Evolutionary conservation across 73 alveolate genomes (phyloP).

Genomic region (Paramecium biaurelia): DNA sequence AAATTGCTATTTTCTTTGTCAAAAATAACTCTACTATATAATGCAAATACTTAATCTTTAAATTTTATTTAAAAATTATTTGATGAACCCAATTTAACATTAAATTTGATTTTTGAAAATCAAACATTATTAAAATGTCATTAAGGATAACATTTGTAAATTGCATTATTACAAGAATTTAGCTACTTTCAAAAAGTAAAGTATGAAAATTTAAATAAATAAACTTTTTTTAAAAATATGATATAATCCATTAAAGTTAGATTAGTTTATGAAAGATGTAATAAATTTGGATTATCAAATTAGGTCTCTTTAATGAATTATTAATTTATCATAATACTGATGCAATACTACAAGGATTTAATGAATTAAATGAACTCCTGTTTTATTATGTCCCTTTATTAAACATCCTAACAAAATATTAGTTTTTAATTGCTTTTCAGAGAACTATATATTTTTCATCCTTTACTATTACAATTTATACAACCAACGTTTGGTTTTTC

Average conservation of each 20-base stretch:
- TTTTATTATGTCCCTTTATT: background rate
- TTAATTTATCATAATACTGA: background rate
- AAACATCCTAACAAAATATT: background rate
- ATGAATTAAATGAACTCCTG: background rate
- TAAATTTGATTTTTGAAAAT: conserved; percentile 5
- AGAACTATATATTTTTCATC: background rate
- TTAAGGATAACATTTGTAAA: background rate
- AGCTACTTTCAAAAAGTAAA: background rate
- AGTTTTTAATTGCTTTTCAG: background rate
- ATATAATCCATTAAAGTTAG: background rate
- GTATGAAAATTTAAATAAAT: background rate
- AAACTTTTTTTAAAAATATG: background rate
- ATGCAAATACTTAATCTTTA: background rate
- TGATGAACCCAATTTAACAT: background rate
- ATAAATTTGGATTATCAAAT: background rate
- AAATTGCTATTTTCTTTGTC: background rate
- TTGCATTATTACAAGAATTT: background rate
- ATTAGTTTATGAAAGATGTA: background rate
- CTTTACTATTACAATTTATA: background rate
- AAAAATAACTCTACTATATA: background rate
- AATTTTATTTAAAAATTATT: background rate
- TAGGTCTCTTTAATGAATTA: background rate
- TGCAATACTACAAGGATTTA: background rate
- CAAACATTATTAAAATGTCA: background rate
- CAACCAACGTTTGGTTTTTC: background rate